Percentiles rank a stretch among this genome's conserved stretches.
Conservation (phyloP, 192 early-diverging fungal species). For the Coemansia sp. region DNA sequence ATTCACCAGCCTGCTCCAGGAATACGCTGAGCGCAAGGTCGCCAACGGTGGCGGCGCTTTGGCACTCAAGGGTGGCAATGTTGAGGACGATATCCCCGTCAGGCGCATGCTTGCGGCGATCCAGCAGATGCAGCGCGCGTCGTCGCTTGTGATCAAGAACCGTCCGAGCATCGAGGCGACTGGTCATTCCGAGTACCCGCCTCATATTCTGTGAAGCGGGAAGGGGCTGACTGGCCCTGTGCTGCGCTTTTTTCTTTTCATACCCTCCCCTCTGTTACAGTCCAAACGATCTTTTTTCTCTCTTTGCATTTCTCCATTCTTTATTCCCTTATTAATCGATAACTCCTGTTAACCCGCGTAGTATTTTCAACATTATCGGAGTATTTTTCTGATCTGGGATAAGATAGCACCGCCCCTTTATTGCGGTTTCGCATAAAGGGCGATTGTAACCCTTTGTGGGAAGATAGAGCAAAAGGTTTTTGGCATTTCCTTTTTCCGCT, state of each 20-base stretch:
- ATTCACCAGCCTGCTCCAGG: slow-evolving; percentile 42
- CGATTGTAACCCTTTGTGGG: too few species aligned
- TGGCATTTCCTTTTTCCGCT: slow-evolving; percentile 1
- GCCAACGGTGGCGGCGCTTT: slow-evolving; percentile 8
- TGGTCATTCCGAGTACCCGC: slow-evolving; percentile 1
- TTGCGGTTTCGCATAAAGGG: too few species aligned
- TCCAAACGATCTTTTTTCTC: slow-evolving; percentile 1
- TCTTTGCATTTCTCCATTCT: background rate
- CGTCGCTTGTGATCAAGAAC: slow-evolving; percentile 18
- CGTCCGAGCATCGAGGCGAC: slow-evolving; percentile 21
- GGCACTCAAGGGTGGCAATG: slow-evolving; percentile 9
- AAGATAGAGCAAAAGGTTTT: too few species aligned
- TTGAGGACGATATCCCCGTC: slow-evolving; percentile 33
- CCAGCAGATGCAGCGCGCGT: slow-evolving; percentile 50
- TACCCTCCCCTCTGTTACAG: background rate
- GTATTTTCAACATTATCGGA: too few species aligned
- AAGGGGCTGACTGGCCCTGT: too few species aligned
- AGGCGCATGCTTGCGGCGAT: slow-evolving; percentile 46
- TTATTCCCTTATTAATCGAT: background rate
- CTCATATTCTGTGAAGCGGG: background rate
- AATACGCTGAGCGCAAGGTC: slow-evolving; percentile 35
- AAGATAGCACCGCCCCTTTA: too few species aligned
- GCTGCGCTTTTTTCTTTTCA: background rate
- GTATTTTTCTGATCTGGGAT: too few species aligned
- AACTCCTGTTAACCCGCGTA: too few species aligned